phyloP scores from a whole-genome alignment of 2,329 filamentous ascomycete genomes.

The Penicillium sp. region DNA sequence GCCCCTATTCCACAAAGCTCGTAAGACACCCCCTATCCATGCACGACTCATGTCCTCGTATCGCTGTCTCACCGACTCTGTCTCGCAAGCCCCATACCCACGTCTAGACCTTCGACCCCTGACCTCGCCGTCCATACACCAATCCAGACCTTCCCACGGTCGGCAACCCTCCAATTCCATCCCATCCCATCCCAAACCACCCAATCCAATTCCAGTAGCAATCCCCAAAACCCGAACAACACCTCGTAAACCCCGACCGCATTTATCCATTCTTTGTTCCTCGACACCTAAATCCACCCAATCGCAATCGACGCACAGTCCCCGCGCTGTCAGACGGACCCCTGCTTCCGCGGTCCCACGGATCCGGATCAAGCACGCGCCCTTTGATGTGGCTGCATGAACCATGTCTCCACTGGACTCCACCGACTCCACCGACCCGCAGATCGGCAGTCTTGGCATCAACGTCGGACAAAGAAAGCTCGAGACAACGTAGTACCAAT shows the following conservation, averaged over 20 bases:
- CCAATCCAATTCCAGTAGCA: neutral
- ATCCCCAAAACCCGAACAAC: neutral
- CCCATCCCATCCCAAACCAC: neutral
- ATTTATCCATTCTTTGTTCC: neutral
- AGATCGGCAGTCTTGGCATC: conserved; percentile 12
- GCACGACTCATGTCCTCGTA: neutral
- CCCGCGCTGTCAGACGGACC: neutral
- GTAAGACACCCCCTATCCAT: neutral
- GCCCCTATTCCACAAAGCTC: neutral
- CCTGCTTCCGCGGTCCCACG: neutral
- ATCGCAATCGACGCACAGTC: neutral
- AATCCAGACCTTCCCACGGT: neutral
- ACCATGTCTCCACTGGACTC: neutral
- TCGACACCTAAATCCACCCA: neutral
- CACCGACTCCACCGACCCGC: neutral
- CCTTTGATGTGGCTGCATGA: neutral
- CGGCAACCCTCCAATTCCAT: neutral
- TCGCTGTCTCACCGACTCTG: neutral
- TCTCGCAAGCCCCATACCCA: neutral
- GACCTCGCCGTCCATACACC: neutral
- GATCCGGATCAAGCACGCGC: neutral
- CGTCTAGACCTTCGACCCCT: neutral
- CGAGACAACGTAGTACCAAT: too few species aligned
- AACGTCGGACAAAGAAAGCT: conserved; percentile 12
- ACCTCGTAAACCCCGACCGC: neutral